These are phyloP conservation scores for Colletotrichum destructivum DNA, from an alignment of 2,329 filamentous ascomycete species.

Conservation along the genomic window DNA sequence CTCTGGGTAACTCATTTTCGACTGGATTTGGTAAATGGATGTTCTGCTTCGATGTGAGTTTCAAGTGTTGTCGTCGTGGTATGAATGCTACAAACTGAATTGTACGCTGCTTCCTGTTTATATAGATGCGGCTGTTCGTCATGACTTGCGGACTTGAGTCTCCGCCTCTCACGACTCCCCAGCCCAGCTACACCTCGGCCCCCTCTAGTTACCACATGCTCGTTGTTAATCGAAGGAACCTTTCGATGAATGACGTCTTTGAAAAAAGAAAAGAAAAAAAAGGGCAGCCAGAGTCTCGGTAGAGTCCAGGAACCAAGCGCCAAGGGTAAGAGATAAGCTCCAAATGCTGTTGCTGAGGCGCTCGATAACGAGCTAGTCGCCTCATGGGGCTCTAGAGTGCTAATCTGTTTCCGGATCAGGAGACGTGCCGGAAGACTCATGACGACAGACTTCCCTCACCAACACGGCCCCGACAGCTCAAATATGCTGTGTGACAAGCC, in stretches of 20 bases:
- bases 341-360: background rate
- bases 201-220: background rate
- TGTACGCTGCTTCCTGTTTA: slow-evolving; percentile 1
- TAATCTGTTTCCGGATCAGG: slow-evolving; percentile 25
- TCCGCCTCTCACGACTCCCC: background rate
- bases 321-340: slow-evolving; percentile 14
- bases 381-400: background rate
- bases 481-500: background rate
- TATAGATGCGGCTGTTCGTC: background rate
- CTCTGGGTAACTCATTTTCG: slow-evolving; percentile 60
- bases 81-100: too few relatives aligned
- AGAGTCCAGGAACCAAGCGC: slow-evolving; percentile 2
- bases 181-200: background rate
- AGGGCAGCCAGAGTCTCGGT: slow-evolving; percentile 6
- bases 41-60: background rate
- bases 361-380: slow-evolving; percentile 28
- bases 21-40: background rate
- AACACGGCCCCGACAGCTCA: background rate
- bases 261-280: slow-evolving; percentile 6
- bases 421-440: slow-evolving; percentile 24
- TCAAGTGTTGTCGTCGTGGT: background rate
- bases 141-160: slow-evolving; percentile 25
- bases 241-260: slow-evolving; percentile 36
- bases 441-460: slow-evolving; percentile 30
- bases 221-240: background rate